Conservation (phyloP, 129 eudicot species). For the Centaurea solstitialis region DNA sequence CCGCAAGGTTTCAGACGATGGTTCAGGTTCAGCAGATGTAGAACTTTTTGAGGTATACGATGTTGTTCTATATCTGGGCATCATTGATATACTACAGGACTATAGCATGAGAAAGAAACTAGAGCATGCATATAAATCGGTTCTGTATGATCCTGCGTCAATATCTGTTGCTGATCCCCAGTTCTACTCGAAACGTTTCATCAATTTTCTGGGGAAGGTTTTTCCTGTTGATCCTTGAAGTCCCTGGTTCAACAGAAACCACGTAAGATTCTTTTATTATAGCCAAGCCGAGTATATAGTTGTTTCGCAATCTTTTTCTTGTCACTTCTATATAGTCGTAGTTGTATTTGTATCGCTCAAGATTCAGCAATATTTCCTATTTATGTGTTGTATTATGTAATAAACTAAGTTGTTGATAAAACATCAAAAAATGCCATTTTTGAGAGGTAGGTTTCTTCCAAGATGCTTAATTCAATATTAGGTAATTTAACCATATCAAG, state of each 20-base stretch:
- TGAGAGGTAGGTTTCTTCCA: not conserved
- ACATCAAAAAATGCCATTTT: not conserved
- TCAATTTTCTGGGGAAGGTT: constrained; percentile 63
- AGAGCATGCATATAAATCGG: constrained; percentile 77
- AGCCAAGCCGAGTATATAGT: constrained; percentile 21
- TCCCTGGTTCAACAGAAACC: not conserved
- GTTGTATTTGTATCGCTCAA: constrained; percentile 25
- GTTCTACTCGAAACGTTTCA: constrained; percentile 70
- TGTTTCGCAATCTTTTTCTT: not conserved
- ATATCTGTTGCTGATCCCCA: constrained; percentile 81
- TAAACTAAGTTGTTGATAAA: not conserved
- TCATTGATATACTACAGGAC: constrained; percentile 88
- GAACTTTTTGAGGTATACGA: constrained; percentile 94
- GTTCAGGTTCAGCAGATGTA: constrained; percentile 58
- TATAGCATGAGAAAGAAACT: constrained; percentile 81
- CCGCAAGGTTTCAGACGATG: constrained; percentile 56
- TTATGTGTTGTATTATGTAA: constrained; percentile 12
- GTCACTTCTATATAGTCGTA: constrained; percentile 19
- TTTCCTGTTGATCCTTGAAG: constrained; percentile 55
- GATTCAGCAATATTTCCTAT: not conserved
- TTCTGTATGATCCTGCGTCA: constrained; percentile 65
- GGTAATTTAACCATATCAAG: not conserved
- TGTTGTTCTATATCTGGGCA: constrained; percentile 87
- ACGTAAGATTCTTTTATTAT: constrained; percentile 17
- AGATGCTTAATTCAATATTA: not conserved